These are phyloP conservation scores for Leucocoprinus leucothites DNA, from an alignment of 768 basidiomycete species.

Conservation along the genomic window DNA sequence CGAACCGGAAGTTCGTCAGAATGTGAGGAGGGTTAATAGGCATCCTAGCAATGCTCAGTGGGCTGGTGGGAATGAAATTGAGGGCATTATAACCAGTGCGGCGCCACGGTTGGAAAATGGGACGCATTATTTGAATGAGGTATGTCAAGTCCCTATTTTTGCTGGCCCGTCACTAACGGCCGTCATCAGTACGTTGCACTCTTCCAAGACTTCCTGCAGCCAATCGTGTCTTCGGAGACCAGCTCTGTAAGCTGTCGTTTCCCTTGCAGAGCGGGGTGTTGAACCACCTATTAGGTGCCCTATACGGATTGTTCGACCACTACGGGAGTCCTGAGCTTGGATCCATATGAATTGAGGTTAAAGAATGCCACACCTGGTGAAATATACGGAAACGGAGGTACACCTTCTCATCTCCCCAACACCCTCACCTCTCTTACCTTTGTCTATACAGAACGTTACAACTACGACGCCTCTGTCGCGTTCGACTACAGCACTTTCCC, in stretches of 20 bases:
- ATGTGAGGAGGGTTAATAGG: conserved; percentile 50
- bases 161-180: background rate
- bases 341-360: conserved; percentile 51
- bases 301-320: conserved; percentile 64
- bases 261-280: background rate
- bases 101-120: conserved; percentile 37
- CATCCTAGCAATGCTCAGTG: conserved; percentile 59
- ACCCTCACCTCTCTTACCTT: background rate
- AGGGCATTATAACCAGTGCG: conserved; percentile 43
- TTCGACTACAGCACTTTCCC: conserved; percentile 56
- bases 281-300: conserved; percentile 33
- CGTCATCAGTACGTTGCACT: conserved; percentile 40
- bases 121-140: conserved; percentile 47
- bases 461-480: conserved; percentile 49
- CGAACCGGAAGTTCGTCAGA: conserved; percentile 55
- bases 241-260: conserved; percentile 32
- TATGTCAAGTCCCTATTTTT: conserved; percentile 16
- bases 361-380: conserved; percentile 46
- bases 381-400: conserved; percentile 56
- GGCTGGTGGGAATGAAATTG: conserved; percentile 62
- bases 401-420: conserved; percentile 9
- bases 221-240: conserved; percentile 46
- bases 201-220: conserved; percentile 51
- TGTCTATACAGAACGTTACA: conserved; percentile 43
- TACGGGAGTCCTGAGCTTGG: conserved; percentile 50